Evolutionary conservation across 768 basidiomycete species (phyloP).

Genomic region (Auriscalpium microsporum): DNA sequence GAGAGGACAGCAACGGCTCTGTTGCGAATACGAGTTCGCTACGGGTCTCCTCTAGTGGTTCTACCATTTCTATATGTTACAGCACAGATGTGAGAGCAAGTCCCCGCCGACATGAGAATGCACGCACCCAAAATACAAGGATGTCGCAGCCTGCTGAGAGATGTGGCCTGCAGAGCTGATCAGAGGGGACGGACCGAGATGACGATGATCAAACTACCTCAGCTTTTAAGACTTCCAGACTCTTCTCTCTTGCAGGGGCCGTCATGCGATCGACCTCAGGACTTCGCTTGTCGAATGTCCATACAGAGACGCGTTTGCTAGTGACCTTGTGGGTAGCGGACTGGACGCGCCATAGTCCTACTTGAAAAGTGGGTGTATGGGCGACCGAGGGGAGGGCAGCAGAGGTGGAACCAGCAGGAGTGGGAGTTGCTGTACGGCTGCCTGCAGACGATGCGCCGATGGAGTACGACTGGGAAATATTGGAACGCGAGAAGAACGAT

Average conservation of each 20-base stretch:
- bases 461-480: slow-evolving; percentile 74
- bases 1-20: slow-evolving; percentile 77
- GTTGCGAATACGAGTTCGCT: slow-evolving; percentile 89
- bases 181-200: not conserved
- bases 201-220: slow-evolving; percentile 49
- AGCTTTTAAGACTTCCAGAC: slow-evolving; percentile 78
- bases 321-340: slow-evolving; percentile 84
- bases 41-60: slow-evolving; percentile 90
- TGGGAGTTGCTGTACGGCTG: slow-evolving; percentile 29
- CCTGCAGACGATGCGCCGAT: slow-evolving; percentile 34
- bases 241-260: slow-evolving; percentile 57
- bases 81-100: slow-evolving; percentile 10
- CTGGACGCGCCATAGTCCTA: slow-evolving; percentile 88
- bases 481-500: slow-evolving; percentile 74
- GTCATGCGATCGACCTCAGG: slow-evolving; percentile 67
- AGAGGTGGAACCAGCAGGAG: slow-evolving; percentile 27
- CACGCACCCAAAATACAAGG: slow-evolving; percentile 80
- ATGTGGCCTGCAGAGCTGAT: slow-evolving; percentile 51
- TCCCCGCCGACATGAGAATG: slow-evolving; percentile 1
- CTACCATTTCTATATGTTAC: slow-evolving; percentile 75
- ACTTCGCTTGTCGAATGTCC: slow-evolving; percentile 81
- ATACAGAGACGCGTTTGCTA: slow-evolving; percentile 84
- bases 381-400: slow-evolving; percentile 30
- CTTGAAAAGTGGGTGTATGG: slow-evolving; percentile 45
- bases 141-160: slow-evolving; percentile 79